A percentile compares a stretch with the other conserved stretches of the same genome.
These are phyloP conservation scores for Alternaria incomplexa DNA, from an alignment of 2,329 filamentous ascomycete genomes.

Conservation along the genomic window DNA sequence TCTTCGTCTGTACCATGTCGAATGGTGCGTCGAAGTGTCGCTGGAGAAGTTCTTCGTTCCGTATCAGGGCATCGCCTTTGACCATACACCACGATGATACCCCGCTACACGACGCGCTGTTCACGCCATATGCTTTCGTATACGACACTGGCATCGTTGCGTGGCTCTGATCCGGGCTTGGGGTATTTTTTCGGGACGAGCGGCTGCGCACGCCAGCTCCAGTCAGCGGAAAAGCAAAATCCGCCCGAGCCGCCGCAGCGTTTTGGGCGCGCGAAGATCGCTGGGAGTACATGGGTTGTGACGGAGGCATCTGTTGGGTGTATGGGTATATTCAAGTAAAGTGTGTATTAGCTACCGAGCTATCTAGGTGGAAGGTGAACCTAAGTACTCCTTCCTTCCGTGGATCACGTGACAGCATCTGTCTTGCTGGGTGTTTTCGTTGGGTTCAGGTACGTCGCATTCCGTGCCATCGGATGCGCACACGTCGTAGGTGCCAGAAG, in stretches of 20 bases:
- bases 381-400: too few species aligned
- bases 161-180: conserved; percentile 44
- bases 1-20: conserved; percentile 77
- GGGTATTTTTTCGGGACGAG: not conserved
- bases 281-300: too few species aligned
- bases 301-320: too few species aligned
- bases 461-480: not conserved
- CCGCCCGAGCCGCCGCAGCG: too few species aligned
- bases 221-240: too few species aligned
- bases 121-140: conserved; percentile 40
- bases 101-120: conserved; percentile 40
- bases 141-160: conserved; percentile 53
- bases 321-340: too few species aligned
- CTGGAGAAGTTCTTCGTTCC: conserved; percentile 59
- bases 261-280: too few species aligned
- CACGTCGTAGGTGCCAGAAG: not conserved
- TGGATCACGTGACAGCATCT: too few species aligned
- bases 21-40: conserved; percentile 83
- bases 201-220: too few species aligned
- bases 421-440: not conserved
- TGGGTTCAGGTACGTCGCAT: not conserved
- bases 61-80: conserved; percentile 73
- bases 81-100: conserved; percentile 49
- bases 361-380: too few species aligned
- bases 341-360: too few species aligned